Evolutionary conservation across 2,329 filamentous ascomycete genomes (phyloP), one percentile per base, ranked within the genome.

Genomic region (Taxawa tesnikishii): DNA sequence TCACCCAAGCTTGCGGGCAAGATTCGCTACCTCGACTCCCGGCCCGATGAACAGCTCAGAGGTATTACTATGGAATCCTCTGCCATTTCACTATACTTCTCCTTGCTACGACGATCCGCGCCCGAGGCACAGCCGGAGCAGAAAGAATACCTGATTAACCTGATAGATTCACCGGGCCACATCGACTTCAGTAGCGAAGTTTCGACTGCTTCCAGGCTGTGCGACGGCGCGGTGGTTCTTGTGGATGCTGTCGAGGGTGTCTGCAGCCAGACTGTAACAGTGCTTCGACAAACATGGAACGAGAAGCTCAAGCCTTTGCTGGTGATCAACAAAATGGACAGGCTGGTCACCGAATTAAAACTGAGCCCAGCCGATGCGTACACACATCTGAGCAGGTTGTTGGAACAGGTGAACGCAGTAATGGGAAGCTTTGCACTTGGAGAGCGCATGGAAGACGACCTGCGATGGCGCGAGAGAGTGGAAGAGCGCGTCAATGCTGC

Each of bases 21-120:
- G 67, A 92, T 98, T 58, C 80, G 90, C 44, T 98, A 96, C 51
- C 75, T 98, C 37, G 90, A 98, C 61, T 96, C 90, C 14, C 71
- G 90, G 26, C 88, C 88, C 2, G 90, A 98, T 58, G 90, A 98
- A 57, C 90, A 98, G 60, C 72, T 83, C 11, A 79, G 90, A 43
- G 90, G 90, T 35, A 98, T 98, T 51, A 98, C 90, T n/a, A 98
- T 98, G 90, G 90, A 98, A 57, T 96, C 90, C 0, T 96, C 88
- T 5, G 90, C 90, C 40, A 98, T 98, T 42, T 96, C 90, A 1
- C 67, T 98, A 19, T 92, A 82, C 59, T 98, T 98, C 56, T 92
- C 87, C 21, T 83, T 96, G 70, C 64, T 93, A 33, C 73, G 87
- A 44, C 74, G 83, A 44, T 64, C 73, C 23, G 65, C 72, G 2